Evolutionary conservation across 1,139 yeast species (phyloP), one percentile per base, ranked within the genome.

Genomic region (Protomyces inundatus): DNA sequence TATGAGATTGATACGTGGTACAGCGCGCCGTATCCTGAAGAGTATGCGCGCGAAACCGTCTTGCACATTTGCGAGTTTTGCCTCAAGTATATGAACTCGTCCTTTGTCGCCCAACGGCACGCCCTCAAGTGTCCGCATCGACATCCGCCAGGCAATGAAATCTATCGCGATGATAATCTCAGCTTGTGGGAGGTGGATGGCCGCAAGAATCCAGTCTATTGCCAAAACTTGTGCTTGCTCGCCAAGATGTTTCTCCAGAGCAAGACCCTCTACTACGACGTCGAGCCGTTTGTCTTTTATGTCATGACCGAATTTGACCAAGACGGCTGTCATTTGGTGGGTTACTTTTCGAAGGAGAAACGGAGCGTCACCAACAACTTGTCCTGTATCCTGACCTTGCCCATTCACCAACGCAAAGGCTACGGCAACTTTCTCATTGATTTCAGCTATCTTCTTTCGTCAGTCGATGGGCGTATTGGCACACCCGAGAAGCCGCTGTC

Each of bases 401-500:
- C 98, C 0, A 85, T 87, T 5, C 87, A 87, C 71, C 97, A 91
- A 74, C 77, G 97, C 61, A 83, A 84, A 68, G 98, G 98, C 0
- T 90, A 88, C 74, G 98, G 98, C 3, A 87, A 85, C 72, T 80
- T 91, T 66, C 78, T 93, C 66, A 93, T 93, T 72, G 96, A 90
- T 68, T 90, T 93, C 74, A 89, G 97, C 63, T 93, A 93, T 73
- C 77, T 91, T 39, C 75, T 93, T 55, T 82, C 91, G 1, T 78
- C 88, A 64, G 79, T 83, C 65, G 97, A 93, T 72, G 84, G 83
- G 69, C 86, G 85, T 67, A 82, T 82, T 65, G 98, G 98, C 0
- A 88, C 97, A 0, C 98, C 98, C 0, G 98, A 93, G 70, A 91
- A 91, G 71, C 98, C 98, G 0, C 78, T 93, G 63, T 86, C 95